Base-by-base conservation (phyloP, 495 filamentous ascomycete species). In the Glarea lozoyensis region DNA sequence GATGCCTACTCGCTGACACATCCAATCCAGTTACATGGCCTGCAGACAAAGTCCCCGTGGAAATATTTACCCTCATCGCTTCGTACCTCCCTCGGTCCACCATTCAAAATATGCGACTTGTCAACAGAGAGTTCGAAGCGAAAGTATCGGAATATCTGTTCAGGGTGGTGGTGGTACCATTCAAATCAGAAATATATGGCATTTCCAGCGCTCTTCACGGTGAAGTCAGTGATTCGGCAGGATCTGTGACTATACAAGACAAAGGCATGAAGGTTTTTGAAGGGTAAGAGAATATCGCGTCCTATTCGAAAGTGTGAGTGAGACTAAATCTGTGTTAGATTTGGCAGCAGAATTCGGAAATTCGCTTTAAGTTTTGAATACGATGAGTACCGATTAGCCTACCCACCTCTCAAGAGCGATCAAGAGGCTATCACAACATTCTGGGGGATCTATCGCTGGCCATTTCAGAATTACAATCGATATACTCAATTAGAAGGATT, bases 361-460 rank as follows among this genome's bases (percentile, higher is more conserved):
- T 72, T 75, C 47, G 76, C 67, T 1, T 64, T 81, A 54, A 67
- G 67, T 12, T 72, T 78, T 40, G 76, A 79, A 33, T 61, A 78
- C 2, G 63, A 68, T 25, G 64, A 72, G 42, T 42, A 46, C 33
- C 57, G 43, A 27, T 61, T 60, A 31, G 52, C 38, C 22, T 53
- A 49, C 4, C 67, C 68, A 16, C 60, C 62, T 1, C 27, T 55
- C 10, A 73, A 73, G 45, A 49, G 49, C 11, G 52, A 59, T 20
- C 67, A 66, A 16, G 59, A 71, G 40, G 42, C 42, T 19, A 56
- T 65, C 32, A 43, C 39, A 4, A 50, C 62, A 5, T 73, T 69
- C 22, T 76, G 72, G 70, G 74, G 74, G 0, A 49, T 53, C 1
- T 78, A 72, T 42, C 52, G 64, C 37, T 78, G 72, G 73, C 75